These are phyloP conservation scores for Petunia axillaris DNA, from an alignment of 257 asterid species.

Conservation along the genomic window DNA sequence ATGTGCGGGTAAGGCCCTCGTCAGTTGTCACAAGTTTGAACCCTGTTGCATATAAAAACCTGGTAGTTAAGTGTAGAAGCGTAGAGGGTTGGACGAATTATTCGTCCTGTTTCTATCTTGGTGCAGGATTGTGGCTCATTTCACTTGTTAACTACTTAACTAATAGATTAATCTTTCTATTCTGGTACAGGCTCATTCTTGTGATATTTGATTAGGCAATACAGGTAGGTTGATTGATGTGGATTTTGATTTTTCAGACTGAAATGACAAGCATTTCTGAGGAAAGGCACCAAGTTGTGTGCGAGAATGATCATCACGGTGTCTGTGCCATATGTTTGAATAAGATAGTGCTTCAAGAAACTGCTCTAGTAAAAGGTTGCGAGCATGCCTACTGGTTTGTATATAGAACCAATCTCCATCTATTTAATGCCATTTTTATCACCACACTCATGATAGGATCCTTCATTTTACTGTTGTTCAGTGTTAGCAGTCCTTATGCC, in stretches of 20 bases:
- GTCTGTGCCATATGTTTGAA: slow-evolving; percentile 81
- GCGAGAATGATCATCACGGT: slow-evolving; percentile 53
- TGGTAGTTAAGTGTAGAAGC: neutral
- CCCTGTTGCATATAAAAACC: neutral
- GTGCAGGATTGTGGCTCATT: neutral
- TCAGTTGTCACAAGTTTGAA: neutral
- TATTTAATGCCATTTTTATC: slow-evolving; percentile 21
- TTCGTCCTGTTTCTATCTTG: neutral
- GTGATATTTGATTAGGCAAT: slow-evolving; percentile 5
- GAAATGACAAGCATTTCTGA: slow-evolving; percentile 39
- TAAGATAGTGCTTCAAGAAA: slow-evolving; percentile 75
- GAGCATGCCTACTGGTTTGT: slow-evolving; percentile 99
- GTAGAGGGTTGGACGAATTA: neutral
- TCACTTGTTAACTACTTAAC: neutral
- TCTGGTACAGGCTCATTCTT: neutral
- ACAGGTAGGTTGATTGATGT: slow-evolving; percentile 19
- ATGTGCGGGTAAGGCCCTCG: neutral
- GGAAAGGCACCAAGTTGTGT: slow-evolving; percentile 38
- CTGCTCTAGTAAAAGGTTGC: slow-evolving; percentile 98
- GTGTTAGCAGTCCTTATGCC: no score
- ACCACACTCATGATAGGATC: neutral
- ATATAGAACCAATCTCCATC: slow-evolving; percentile 25
- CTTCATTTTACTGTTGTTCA: neutral
- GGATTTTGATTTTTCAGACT: slow-evolving; percentile 43
- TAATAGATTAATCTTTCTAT: neutral